Evolutionary conservation across 176 grass and related monocot species (phyloP), one percentile per base, ranked within the genome.

Genomic region (Raddia guianensis): DNA sequence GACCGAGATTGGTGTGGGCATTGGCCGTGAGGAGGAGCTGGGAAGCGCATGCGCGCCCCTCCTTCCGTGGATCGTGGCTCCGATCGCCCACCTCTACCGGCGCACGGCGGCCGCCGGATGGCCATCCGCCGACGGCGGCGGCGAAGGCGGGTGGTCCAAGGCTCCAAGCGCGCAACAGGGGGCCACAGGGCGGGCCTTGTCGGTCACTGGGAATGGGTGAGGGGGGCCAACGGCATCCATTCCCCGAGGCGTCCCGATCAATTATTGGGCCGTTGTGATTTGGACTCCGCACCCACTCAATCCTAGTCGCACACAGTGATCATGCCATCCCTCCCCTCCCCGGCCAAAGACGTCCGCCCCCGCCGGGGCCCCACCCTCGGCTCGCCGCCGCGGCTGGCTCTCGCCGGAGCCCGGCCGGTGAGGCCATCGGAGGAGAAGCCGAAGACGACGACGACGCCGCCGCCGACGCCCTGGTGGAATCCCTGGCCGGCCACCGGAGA

Each of bases 381-480:
- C 27, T 27, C 27, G 89, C 50, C 86, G 87, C 64, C 88, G 80
- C 48, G 89, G 44, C 9, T 87, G 53, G 63, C 69, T 81, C 79
- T 84, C 68, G 66, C 82, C 71, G 54, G 89, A 72, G 80, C 74
- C 91, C 13, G 86, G 70, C 5, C 87, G 76, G 76, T 89, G 81
- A 84, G 84, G 63, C 76, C 87, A 85, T 85, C 87, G 14, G 85
- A 80, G 86, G 91, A 89, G 84, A 89, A 94, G 81, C 86, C 78
- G 81, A 87, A 94, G 27, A 27, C 27, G 27, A 27, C 27, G 1
- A 27, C 27, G 84, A 87, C 81, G 84, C 89, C 89, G 84, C n/a
- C n/a, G n/a, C 81, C n/a, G 81, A 78, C 84, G 82, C 75, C 86
- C 72, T 92, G 91, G 73, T 91, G 90, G 93, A 99, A 99, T 55